Evolutionary conservation across 2,329 filamentous ascomycete genomes (phyloP), one percentile per base, ranked within the genome.

Genomic region (Aciculosporium take): DNA sequence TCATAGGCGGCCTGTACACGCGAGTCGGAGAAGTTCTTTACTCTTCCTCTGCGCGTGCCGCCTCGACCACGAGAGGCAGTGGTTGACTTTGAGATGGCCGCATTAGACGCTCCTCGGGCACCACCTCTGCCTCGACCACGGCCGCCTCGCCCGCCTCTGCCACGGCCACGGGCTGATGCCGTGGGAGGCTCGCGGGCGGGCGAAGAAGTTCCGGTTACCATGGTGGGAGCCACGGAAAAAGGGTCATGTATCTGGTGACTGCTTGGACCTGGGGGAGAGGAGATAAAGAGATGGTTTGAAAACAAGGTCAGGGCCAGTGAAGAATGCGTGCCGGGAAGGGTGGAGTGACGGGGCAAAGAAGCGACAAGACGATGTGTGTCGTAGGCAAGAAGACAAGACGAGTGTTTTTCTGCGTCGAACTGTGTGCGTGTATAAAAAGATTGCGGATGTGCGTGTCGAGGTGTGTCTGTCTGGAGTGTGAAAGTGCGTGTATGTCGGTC

Each of bases 1-100:
- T 77, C 73, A 48, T 74, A 72, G 43, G 69, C 67, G 39, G 72
- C 72, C 54, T 77, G 74, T 40, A 71, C 67, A 47, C 65, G 68
- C 46, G 65, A 60, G 47, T 72, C 67, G 45, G 66, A 61, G 51
- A 74, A 76, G 50, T 67, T 67, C 60, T 76, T 76, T 56, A 69
- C 67, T 43, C 71, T 68, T 45, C 69, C 68, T 47, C 69, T 65
- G 44, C 68, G 57, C 47, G 56, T 56, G 48, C 58, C 59, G 35
- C 59, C 58, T 42, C 60, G 55, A 39, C 59, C 57, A 32, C 60
- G 53, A 46, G 65, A 68, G 41, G 54, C 48, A 37, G 56, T 44
- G 45, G 59, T 50, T 36, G 60, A 45, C 50, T 57, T 60, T 45
- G 56, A 45, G 39, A 59, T 49, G 45, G 54, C 50, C 35, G 58